Evolutionary conservation across 148 eudicot genomes (phyloP).

Genomic region (Chenopodium album): DNA sequence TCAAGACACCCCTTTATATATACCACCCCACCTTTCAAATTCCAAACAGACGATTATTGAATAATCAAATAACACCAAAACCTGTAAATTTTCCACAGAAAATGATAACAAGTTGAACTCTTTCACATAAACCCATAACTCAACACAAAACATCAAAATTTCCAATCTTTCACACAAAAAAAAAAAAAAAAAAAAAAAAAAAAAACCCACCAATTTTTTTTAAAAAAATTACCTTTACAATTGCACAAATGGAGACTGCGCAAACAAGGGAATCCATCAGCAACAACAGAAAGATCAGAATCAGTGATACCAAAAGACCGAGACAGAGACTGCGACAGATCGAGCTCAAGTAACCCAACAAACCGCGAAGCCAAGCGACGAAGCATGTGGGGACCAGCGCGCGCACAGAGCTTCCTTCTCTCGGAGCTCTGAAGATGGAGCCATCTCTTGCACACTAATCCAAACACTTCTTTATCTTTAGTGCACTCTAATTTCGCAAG

Average conservation of each 20-base stretch:
- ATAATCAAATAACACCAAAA: background rate
- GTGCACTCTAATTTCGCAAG: slow-evolving; percentile 44
- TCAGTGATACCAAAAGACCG: slow-evolving; percentile 88
- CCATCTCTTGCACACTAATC: slow-evolving; percentile 91
- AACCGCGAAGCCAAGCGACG: slow-evolving; percentile 69
- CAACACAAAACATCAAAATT: background rate
- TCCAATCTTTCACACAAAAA: background rate
- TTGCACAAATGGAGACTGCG: slow-evolving; percentile 50
- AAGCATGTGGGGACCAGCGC: slow-evolving; percentile 95
- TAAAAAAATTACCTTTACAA: slow-evolving; percentile 54
- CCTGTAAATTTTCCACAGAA: background rate
- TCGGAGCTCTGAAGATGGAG: slow-evolving; percentile 76
- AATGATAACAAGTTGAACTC: background rate
- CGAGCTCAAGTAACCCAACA: slow-evolving; percentile 53
- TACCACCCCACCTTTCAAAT: background rate
- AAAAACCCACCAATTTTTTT: background rate
- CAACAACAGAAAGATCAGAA: slow-evolving; percentile 69
- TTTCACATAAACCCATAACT: background rate
- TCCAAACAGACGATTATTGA: background rate
- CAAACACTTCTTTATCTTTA: slow-evolving; percentile 76
- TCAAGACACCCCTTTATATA: no score
- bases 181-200: no score
- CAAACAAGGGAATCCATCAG: slow-evolving; percentile 55
- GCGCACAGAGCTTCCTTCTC: slow-evolving; percentile 62
- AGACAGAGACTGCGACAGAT: slow-evolving; percentile 66